These are phyloP conservation scores for Phaeomoniella chlamydospora DNA, from an alignment of 2,329 filamentous ascomycete species.

Conservation along the genomic window DNA sequence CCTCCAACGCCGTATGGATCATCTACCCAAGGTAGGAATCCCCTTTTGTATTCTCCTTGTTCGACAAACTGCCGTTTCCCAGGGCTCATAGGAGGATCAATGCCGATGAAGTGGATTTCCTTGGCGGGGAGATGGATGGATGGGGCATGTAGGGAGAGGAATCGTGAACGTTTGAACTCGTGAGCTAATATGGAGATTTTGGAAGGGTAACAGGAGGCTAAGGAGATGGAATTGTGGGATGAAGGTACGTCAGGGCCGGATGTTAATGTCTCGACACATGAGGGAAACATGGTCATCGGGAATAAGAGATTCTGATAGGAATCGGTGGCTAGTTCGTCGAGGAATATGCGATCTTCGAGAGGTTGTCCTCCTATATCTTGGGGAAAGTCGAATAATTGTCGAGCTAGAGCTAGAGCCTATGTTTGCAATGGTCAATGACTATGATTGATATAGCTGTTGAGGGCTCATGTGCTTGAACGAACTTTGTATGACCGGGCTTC, in stretches of 20 bases:
- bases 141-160: constrained; percentile 48
- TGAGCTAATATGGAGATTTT: constrained; percentile 53
- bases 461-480: constrained; percentile 3
- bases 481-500: constrained; percentile 52
- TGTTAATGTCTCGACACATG: constrained; percentile 4
- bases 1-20: constrained; percentile 23
- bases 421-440: constrained; percentile 3
- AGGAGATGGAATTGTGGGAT: constrained; percentile 9
- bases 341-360: constrained; percentile 28
- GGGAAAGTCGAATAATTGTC: constrained; percentile 16
- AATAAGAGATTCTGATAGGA: constrained; percentile 77
- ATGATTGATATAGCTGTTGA: not conserved
- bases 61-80: constrained; percentile 11
- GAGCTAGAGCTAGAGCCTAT: constrained; percentile 20
- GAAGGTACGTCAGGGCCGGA: not conserved
- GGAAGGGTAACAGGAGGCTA: constrained; percentile 35
- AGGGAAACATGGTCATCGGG: constrained; percentile 44
- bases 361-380: not conserved
- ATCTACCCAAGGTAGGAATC: constrained; percentile 21
- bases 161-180: constrained; percentile 50
- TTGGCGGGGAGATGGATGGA: constrained; percentile 31
- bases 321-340: constrained; percentile 64
- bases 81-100: constrained; percentile 43
- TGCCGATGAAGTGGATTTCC: constrained; percentile 39
- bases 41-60: constrained; percentile 11